Evolutionary conservation across 2,329 filamentous ascomycete genomes (phyloP).

Genomic region (Alternaria metachromatica): DNA sequence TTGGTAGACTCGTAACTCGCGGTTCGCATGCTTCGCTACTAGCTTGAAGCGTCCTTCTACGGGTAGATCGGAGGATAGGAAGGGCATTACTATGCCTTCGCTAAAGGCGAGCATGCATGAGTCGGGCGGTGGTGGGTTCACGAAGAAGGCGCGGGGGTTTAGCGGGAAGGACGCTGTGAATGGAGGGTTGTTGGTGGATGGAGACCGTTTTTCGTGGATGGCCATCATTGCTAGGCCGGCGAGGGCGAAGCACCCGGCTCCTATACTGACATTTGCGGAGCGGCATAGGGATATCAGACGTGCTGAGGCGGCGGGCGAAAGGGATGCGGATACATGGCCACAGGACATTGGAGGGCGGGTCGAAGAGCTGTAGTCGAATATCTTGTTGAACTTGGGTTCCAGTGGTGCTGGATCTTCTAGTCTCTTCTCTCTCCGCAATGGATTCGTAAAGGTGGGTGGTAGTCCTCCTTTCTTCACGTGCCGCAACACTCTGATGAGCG

Average conservation of each 20-base stretch:
- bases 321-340: conserved; percentile 36
- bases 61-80: conserved; percentile 45
- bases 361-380: conserved; percentile 49
- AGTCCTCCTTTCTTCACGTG: conserved; percentile 50
- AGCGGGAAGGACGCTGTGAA: conserved; percentile 57
- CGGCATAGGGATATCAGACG: conserved; percentile 51
- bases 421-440: conserved; percentile 40
- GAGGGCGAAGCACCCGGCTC: conserved; percentile 56
- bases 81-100: conserved; percentile 56
- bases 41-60: conserved; percentile 50
- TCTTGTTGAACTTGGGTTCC: conserved; percentile 38
- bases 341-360: conserved; percentile 48
- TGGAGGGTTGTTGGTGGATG: conserved; percentile 30
- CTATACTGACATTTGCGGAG: conserved; percentile 48
- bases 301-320: conserved; percentile 42
- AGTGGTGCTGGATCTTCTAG: conserved; percentile 25
- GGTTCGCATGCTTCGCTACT: conserved; percentile 50
- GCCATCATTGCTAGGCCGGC: conserved; percentile 57
- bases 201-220: conserved; percentile 47
- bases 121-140: conserved; percentile 47
- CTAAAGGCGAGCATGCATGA: conserved; percentile 57
- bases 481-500: conserved; percentile 52
- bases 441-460: conserved; percentile 52
- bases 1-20: conserved; percentile 54
- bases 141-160: conserved; percentile 55